A percentile compares a stretch with the other conserved stretches of the same genome.
These are phyloP conservation scores for Talaromyces liani DNA, from an alignment of 495 filamentous ascomycete genomes.

Conservation along the genomic window DNA sequence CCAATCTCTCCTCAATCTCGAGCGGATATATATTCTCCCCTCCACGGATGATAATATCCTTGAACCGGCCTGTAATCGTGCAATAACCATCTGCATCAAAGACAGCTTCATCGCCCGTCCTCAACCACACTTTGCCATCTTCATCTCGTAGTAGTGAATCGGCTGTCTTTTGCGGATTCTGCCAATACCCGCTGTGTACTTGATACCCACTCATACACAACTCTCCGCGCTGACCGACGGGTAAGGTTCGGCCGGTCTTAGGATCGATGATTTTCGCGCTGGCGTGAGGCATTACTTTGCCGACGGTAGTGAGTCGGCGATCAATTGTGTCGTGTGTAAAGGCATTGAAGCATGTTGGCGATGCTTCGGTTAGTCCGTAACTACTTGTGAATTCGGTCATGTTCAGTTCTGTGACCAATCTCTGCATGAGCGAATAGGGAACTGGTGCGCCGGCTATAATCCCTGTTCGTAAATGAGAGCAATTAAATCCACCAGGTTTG, in stretches of 20 bases:
- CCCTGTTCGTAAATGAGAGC: slow-evolving; percentile 50
- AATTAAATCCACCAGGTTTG: slow-evolving; percentile 38
- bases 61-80: slow-evolving; percentile 47
- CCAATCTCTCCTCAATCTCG: slow-evolving; percentile 63
- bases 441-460: slow-evolving; percentile 65
- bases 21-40: slow-evolving; percentile 80
- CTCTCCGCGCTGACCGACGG: slow-evolving; percentile 52
- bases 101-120: slow-evolving; percentile 63
- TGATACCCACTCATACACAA: slow-evolving; percentile 64
- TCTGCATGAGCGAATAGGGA: slow-evolving; percentile 55
- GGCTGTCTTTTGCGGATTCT: slow-evolving; percentile 59
- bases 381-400: slow-evolving; percentile 64
- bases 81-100: slow-evolving; percentile 50
- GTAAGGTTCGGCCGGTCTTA: slow-evolving; percentile 46
- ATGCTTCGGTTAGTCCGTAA: slow-evolving; percentile 67
- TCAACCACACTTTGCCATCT: slow-evolving; percentile 54
- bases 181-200: slow-evolving; percentile 63
- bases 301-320: slow-evolving; percentile 53
- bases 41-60: slow-evolving; percentile 62
- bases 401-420: slow-evolving; percentile 49
- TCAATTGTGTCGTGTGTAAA: slow-evolving; percentile 56
- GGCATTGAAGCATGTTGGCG: slow-evolving; percentile 65
- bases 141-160: slow-evolving; percentile 54
- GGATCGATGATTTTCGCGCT: slow-evolving; percentile 59
- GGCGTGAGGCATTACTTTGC: slow-evolving; percentile 59